These are phyloP conservation scores for Phoenix dactylifera DNA, from an alignment of 176 grass and related monocot species.

Conservation along the genomic window DNA sequence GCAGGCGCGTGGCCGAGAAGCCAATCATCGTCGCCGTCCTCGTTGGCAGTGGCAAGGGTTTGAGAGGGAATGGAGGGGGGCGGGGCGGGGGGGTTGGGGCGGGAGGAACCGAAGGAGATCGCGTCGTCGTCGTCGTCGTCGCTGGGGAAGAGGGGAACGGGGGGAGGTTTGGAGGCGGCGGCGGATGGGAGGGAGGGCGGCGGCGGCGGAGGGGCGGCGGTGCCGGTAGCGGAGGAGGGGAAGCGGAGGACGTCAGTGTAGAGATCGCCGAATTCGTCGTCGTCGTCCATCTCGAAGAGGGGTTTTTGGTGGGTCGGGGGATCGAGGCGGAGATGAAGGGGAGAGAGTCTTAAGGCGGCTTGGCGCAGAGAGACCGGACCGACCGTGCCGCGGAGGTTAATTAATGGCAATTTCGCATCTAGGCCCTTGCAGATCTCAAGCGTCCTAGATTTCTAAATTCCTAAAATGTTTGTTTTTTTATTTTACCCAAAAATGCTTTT, in stretches of 20 bases:
- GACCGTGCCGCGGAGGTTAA: too few species aligned
- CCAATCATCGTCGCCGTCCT: constrained; percentile 60
- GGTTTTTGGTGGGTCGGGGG: too few species aligned
- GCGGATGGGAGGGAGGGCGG: neutral
- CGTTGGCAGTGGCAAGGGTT: constrained; percentile 28
- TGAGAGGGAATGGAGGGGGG: neutral
- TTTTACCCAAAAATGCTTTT: too few species aligned
- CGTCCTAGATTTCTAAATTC: too few species aligned
- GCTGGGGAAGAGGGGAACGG: neutral
- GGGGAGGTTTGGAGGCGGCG: constrained; percentile 3
- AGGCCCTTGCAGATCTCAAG: too few species aligned
- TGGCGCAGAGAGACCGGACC: neutral
- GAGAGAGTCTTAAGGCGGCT: neutral
- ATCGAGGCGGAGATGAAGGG: neutral
- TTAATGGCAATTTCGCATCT: too few species aligned
- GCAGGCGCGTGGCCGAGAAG: constrained; percentile 37
- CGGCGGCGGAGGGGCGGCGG: constrained; percentile 4
- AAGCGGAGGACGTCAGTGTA: constrained; percentile 65
- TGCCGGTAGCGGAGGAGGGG: neutral
- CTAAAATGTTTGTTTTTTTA: too few species aligned
- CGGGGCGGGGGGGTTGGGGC: neutral
- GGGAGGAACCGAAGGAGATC: neutral
- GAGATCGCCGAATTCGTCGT: constrained; percentile 98
- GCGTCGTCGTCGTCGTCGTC: constrained; percentile 1
- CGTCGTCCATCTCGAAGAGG: constrained; percentile 53